Conservation (phyloP, 768 basidiomycete genomes). For the Coprinellus aureogranulatus region DNA sequence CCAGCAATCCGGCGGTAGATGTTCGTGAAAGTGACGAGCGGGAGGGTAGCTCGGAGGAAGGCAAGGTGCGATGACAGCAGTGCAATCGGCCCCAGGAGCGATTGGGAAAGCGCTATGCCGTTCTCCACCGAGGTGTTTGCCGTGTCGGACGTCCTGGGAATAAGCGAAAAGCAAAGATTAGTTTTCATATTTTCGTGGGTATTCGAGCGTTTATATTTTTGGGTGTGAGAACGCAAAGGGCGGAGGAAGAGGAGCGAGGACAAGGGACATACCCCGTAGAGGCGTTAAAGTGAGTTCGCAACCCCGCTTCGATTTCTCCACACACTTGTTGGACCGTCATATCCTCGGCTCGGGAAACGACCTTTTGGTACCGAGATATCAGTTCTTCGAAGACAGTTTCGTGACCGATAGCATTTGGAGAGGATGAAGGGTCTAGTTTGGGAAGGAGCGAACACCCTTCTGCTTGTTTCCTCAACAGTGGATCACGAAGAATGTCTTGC, state of each 20-base stretch:
- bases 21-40: conserved; percentile 50
- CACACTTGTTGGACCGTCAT: conserved; percentile 83
- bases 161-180: too few species aligned
- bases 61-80: conserved; percentile 77
- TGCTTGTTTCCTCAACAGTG: conserved; percentile 55
- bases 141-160: neutral
- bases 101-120: conserved; percentile 49
- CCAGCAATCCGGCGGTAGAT: conserved; percentile 76
- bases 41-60: conserved; percentile 63
- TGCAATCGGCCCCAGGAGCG: conserved; percentile 73
- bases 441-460: conserved; percentile 52
- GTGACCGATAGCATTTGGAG: conserved; percentile 35
- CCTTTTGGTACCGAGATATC: conserved; percentile 56
- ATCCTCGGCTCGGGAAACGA: conserved; percentile 75
- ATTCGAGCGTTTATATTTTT: neutral
- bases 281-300: conserved; percentile 70
- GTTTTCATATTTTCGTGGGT: too few species aligned
- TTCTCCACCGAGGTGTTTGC: conserved; percentile 3
- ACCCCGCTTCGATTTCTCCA: conserved; percentile 72
- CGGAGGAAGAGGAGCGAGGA: neutral
- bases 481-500: conserved; percentile 68
- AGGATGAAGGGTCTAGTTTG: conserved; percentile 26
- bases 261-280: conserved; percentile 37
- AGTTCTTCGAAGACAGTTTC: conserved; percentile 81
- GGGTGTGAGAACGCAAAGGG: neutral